Base-by-base conservation (phyloP, 257 asterid species). In the Salvia hispanica region DNA sequence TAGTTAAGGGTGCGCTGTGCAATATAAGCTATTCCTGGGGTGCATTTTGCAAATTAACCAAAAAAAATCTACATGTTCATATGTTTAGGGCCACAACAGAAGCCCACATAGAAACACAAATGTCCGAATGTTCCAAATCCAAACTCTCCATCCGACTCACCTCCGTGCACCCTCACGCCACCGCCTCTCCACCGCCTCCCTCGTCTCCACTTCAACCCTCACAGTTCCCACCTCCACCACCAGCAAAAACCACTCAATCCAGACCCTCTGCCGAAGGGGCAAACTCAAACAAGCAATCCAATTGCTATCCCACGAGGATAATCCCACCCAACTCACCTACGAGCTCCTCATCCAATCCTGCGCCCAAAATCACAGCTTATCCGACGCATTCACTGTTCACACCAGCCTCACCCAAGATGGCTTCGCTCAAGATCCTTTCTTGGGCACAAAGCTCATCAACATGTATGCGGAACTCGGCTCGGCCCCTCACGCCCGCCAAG, bases 371-470 rank as follows among this genome's bases (percentile, higher is more conserved):
- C 70, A 59, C 40, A 73, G 83, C 21, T 71, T 87, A 6, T 9
- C 87, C 9, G 84, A 86, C 28, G 98, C 91, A 36, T 57, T 77
- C 18, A 58, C 69, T 1, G 85, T 89, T 72, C 97, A 92, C 75
- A 39, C 57, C 9, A 74, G 55, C 72, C 85, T 92, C 10, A 37
- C 68, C 4, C 85, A 86, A 5, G 78, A 88, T 85, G 96, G 98
- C 63, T 89, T 80, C 47, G 84, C 74, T 48, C 81, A 88, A 68
- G 98, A 90, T 62, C 80, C 96, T 1, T 92, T 88, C 72, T 72
- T 92, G 87, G 97, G 96, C 44, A 92, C 98, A 4, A 92, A 92
- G 79, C 97, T 92, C 59, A 86, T 92, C 34, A 80, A 82, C 56
- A 74, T 81, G 93, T 92, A 79, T 52, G 77, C 81, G 0, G 78